A percentile compares a stretch with the other conserved stretches of the same genome.
Conservation (phyloP, 305 asterid species). For the Petunia hybrid region DNA sequence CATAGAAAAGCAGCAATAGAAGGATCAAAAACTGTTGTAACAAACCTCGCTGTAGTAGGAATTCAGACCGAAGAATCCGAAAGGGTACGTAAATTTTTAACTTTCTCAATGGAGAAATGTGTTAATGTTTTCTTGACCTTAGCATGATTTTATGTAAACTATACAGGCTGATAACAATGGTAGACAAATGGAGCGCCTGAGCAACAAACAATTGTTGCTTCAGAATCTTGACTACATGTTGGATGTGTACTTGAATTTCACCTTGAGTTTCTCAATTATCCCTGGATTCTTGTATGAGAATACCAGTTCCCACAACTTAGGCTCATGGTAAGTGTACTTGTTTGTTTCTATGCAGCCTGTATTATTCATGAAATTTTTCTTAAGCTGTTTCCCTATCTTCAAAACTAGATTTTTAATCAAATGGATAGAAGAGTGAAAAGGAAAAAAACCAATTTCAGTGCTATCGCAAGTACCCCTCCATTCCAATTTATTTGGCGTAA, state of each 20-base stretch:
- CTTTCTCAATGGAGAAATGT: background rate
- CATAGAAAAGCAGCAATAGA: constrained; percentile 72
- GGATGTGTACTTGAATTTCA: constrained; percentile 57
- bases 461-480: no score
- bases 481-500: no score
- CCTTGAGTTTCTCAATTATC: constrained; percentile 72
- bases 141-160: background rate
- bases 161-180: constrained; percentile 48
- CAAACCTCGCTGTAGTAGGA: constrained; percentile 85
- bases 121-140: background rate
- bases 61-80: constrained; percentile 39
- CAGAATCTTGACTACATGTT: constrained; percentile 65
- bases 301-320: constrained; percentile 68
- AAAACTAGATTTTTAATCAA: no score
- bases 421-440: no score
- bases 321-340: constrained; percentile 64
- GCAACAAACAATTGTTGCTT: constrained; percentile 45
- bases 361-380: no score
- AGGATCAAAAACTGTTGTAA: constrained; percentile 80
- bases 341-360: no score
- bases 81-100: constrained; percentile 36
- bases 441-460: no score
- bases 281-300: constrained; percentile 50
- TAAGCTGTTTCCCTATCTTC: no score
- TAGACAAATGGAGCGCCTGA: constrained; percentile 30